These are phyloP conservation scores for Saccharomycopsis oosterbeekiorum DNA, from an alignment of 805 yeast genomes.

Conservation along the genomic window DNA sequence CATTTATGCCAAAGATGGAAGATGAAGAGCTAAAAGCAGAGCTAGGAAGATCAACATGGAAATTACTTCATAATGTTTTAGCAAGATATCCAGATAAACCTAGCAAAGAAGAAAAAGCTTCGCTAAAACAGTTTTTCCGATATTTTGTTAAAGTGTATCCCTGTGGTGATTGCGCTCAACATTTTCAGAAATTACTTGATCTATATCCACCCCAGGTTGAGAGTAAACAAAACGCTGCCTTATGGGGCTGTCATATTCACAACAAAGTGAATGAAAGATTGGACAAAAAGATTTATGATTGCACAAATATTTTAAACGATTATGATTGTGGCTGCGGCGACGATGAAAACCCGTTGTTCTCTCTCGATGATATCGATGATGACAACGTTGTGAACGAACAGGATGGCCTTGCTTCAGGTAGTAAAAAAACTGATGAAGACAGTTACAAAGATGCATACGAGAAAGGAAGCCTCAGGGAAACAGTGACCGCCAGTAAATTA, in stretches of 20 bases:
- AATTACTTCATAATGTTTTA: conserved; percentile 75
- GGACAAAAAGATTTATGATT: conserved; percentile 67
- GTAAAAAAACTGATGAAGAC: too few relatives aligned
- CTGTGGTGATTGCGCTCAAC: conserved; percentile 94
- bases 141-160: conserved; percentile 90
- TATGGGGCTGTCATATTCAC: conserved; percentile 95
- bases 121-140: conserved; percentile 53
- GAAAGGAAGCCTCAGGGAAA: conserved; percentile 16
- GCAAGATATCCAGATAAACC: conserved; percentile 91
- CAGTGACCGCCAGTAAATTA: not conserved
- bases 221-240: conserved; percentile 68
- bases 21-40: conserved; percentile 64
- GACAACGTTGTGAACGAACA: conserved; percentile 22
- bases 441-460: conserved; percentile 27
- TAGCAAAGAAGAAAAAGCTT: conserved; percentile 45
- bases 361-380: conserved; percentile 23
- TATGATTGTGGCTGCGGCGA: conserved; percentile 94
- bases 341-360: conserved; percentile 38
- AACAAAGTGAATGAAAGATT: conserved; percentile 73
- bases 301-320: conserved; percentile 74
- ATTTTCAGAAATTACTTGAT: conserved; percentile 60
- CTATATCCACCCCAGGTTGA: conserved; percentile 79
- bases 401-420: not conserved
- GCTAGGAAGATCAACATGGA: conserved; percentile 90
- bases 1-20: conserved; percentile 92